Conservation (phyloP, 2,329 filamentous ascomycete genomes). For the Colletotrichum australisinense region DNA sequence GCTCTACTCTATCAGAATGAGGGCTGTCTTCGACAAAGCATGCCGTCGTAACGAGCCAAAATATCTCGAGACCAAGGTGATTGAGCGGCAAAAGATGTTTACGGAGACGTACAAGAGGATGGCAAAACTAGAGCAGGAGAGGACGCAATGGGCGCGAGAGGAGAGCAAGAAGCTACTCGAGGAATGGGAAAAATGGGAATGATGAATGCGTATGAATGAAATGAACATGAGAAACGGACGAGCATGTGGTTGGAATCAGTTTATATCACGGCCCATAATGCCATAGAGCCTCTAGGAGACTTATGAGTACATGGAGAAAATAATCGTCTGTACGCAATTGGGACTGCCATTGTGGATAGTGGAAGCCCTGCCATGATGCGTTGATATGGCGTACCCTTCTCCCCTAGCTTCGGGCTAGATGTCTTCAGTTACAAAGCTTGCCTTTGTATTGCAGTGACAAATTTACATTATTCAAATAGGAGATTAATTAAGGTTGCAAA, state of each 20-base stretch:
- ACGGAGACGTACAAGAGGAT: constrained; percentile 67
- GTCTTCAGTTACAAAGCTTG: no score
- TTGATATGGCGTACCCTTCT: background rate
- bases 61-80: constrained; percentile 68
- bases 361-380: background rate
- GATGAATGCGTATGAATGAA: constrained; percentile 41
- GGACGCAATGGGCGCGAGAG: constrained; percentile 52
- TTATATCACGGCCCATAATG: constrained; percentile 25
- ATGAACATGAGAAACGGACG: constrained; percentile 32
- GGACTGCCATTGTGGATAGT: background rate
- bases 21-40: constrained; percentile 75
- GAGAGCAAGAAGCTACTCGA: constrained; percentile 61
- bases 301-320: constrained; percentile 19
- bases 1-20: constrained; percentile 85
- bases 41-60: constrained; percentile 74
- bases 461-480: background rate
- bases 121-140: constrained; percentile 51
- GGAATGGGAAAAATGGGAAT: constrained; percentile 71
- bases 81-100: constrained; percentile 71
- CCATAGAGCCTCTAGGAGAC: background rate
- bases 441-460: background rate
- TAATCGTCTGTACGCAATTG: constrained; percentile 20
- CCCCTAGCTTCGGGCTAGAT: background rate
- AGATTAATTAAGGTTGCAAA: background rate
- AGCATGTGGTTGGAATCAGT: constrained; percentile 5